Evolutionary conservation across 495 filamentous ascomycete genomes (phyloP).

Genomic region (Penicillium atrosanguineum): DNA sequence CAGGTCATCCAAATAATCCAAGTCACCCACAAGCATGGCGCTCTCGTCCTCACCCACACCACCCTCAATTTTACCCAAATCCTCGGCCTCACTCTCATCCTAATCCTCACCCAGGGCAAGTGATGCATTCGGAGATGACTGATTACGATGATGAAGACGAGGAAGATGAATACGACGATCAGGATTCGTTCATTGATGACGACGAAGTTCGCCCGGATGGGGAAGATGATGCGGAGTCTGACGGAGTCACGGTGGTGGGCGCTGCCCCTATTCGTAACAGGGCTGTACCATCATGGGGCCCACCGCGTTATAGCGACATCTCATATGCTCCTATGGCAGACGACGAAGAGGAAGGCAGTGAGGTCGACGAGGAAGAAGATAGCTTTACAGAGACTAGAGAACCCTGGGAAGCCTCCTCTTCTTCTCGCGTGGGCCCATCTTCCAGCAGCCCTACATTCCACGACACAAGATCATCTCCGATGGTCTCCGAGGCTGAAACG

Average conservation of each 20-base stretch:
- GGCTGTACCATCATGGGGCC: not conserved
- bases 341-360: conserved; percentile 1
- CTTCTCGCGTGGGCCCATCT: not conserved
- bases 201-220: conserved; percentile 25
- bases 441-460: conserved; percentile 2
- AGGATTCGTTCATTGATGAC: conserved; percentile 43
- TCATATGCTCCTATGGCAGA: not conserved
- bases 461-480: conserved; percentile 3
- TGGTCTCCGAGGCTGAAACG: not conserved
- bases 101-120: not conserved
- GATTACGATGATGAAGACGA: conserved; percentile 30
- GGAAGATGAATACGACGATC: conserved; percentile 33
- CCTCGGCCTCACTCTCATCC: not conserved
- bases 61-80: not conserved
- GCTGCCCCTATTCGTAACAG: not conserved
- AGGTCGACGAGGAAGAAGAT: conserved; percentile 3
- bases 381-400: not conserved
- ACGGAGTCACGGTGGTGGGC: conserved; percentile 15
- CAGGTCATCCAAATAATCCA: not conserved
- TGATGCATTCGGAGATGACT: not conserved
- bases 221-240: conserved; percentile 12
- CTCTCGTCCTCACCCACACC: conserved; percentile 1
- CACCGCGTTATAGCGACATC: not conserved
- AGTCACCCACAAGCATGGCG: not conserved
- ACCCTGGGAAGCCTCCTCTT: not conserved